phyloP scores from a whole-genome alignment of 768 basidiomycete species.

The Lentinus brumalis region DNA sequence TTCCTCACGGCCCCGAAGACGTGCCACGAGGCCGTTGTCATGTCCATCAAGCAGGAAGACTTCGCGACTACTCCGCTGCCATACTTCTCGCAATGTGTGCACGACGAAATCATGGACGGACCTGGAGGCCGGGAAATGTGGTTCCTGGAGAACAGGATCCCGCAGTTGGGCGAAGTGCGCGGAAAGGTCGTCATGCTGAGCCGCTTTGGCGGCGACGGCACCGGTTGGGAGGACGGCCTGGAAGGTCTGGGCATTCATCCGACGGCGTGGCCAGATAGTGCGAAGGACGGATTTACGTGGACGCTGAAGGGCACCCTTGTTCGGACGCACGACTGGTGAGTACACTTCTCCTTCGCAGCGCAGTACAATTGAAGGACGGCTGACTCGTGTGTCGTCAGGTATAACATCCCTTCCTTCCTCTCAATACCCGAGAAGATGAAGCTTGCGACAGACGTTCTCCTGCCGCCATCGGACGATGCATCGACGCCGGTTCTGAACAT shows the following conservation, averaged over 20 bases:
- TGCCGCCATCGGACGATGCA: conserved; percentile 38
- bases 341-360: background rate
- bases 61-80: conserved; percentile 45
- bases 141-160: conserved; percentile 82
- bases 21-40: conserved; percentile 72
- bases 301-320: conserved; percentile 68
- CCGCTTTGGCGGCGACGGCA: conserved; percentile 74
- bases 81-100: conserved; percentile 66
- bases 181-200: conserved; percentile 87
- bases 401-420: conserved; percentile 75
- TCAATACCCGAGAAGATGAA: conserved; percentile 82
- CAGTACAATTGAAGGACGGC: background rate
- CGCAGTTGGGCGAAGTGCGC: conserved; percentile 79
- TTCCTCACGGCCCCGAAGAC: conserved; percentile 66
- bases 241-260: conserved; percentile 89
- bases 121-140: conserved; percentile 64
- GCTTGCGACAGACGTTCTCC: conserved; percentile 55
- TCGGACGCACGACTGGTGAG: conserved; percentile 84
- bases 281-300: conserved; percentile 76
- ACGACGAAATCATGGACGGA: conserved; percentile 58
- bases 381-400: conserved; percentile 49
- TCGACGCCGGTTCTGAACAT: conserved; percentile 61
- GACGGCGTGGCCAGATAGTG: conserved; percentile 81
- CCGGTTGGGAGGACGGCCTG: conserved; percentile 66
- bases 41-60: conserved; percentile 92